phyloP scores from a whole-genome alignment of 1,284 basidiomycete genomes.

The Earliella scabrosa region DNA sequence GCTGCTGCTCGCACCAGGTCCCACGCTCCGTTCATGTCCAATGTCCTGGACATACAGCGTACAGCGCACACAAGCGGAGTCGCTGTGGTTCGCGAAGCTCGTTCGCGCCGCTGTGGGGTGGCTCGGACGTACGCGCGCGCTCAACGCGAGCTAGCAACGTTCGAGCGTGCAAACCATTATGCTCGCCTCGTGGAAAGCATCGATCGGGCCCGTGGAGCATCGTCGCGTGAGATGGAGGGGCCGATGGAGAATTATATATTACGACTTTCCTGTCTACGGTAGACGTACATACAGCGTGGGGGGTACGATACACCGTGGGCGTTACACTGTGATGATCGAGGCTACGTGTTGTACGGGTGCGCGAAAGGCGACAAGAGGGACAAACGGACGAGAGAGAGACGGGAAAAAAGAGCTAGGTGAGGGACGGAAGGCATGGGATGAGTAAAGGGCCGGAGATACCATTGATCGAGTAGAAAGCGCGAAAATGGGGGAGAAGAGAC shows the following conservation, averaged over 20 bases:
- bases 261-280: conserved; percentile 19
- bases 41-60: no score
- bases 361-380: neutral
- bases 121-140: neutral
- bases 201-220: neutral
- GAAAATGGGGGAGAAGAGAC: neutral
- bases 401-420: neutral
- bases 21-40: no score
- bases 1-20: no score
- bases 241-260: conserved; percentile 19
- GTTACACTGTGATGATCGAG: neutral
- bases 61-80: neutral
- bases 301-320: conserved; percentile 8
- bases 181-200: no score
- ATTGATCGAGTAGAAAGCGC: neutral
- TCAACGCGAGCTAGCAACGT: no score
- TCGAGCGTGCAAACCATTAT: no score
- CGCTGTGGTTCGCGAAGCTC: neutral
- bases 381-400: neutral
- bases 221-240: neutral
- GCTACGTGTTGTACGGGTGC: conserved; percentile 2
- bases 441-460: neutral
- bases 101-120: neutral
- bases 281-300: conserved; percentile 23
- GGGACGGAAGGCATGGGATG: neutral